Base-by-base conservation (phyloP, 768 basidiomycete species). In the Tricholoma bakamatsutake region DNA sequence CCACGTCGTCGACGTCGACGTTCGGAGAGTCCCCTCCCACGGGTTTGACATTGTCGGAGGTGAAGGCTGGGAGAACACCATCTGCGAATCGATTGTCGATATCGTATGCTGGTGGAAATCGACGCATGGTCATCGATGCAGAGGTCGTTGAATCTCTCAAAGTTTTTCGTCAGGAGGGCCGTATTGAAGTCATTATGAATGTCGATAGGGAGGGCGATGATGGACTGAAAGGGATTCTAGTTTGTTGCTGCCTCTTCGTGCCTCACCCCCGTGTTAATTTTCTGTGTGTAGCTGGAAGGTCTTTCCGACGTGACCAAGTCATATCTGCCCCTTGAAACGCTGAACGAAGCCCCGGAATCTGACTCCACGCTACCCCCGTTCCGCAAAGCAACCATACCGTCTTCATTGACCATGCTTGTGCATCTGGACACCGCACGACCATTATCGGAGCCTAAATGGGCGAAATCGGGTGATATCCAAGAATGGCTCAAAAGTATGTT, bases 371-470 rank as follows among this genome's bases (percentile, higher is more conserved):
- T 94, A 17, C 92, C 93, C 9, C 84, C 88, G 11, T 88, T 94
- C 62, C 76, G 77, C 50, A 82, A 80, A 64, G 73, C 73, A 7
- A 49, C 71, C 21, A 67, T 79, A 17, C 83, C 88, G 27, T 71
- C 78, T 21, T 79, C 80, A 28, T 66, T 89, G 17, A 82, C 79
- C n/a, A 73, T 97, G 46, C 64, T 81, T 9, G 85, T 89, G 21
- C 80, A 93, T 71, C 80, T 98, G 58, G 96, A 99, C 69, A 90
- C 82, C 55, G 83, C 81, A 31, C 84, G 89, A 56, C 97, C 97
- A 0, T 73, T 98, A 33, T 94, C 93, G 13, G 94, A 98, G 68
- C 93, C 97, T 6, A 90, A 93, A 68, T 99, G 96, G 97, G 93
- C 93, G 35, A 92, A 93, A 69, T 87, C 88, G 7, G 96, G 96